Percentiles rank a stretch among this genome's conserved stretches.
Conservation (phyloP, 768 basidiomycete species). For the Auricularia heimuer region DNA sequence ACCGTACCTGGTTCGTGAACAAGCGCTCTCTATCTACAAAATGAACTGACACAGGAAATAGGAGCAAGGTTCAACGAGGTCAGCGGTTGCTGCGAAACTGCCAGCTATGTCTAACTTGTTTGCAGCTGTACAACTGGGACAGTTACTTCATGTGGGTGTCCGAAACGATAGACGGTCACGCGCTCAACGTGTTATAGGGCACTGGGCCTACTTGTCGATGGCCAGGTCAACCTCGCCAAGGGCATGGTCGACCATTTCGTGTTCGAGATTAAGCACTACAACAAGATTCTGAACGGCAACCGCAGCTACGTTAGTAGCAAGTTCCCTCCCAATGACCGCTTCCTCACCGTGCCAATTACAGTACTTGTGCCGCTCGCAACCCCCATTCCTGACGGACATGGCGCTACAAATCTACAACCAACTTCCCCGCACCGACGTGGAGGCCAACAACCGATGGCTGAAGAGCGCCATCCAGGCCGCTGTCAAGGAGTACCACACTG, state of each 20-base stretch:
- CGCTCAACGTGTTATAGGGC: conserved; percentile 16
- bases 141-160: conserved; percentile 68
- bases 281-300: conserved; percentile 86
- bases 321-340: not conserved
- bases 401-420: conserved; percentile 96
- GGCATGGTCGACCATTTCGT: conserved; percentile 99
- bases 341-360: conserved; percentile 25
- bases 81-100: conserved; percentile 7
- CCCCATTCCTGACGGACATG: conserved; percentile 98
- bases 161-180: not conserved
- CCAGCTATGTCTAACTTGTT: not conserved
- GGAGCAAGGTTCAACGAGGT: not conserved
- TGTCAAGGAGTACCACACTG: conserved; percentile 97
- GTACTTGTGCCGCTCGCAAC: conserved; percentile 93
- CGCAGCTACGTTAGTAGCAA: conserved; percentile 43
- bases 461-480: conserved; percentile 94
- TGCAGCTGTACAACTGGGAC: conserved; percentile 88
- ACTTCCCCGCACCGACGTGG: conserved; percentile 74
- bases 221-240: conserved; percentile 87
- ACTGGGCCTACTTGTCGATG: conserved; percentile 90
- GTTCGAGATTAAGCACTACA: conserved; percentile 97
- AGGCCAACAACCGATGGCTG: conserved; percentile 80
- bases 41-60: too few species aligned
- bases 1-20: not conserved
- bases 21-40: not conserved